These are phyloP conservation scores for Ustilago hordei DNA, from an alignment of 1,284 basidiomycete genomes.

Conservation along the genomic window DNA sequence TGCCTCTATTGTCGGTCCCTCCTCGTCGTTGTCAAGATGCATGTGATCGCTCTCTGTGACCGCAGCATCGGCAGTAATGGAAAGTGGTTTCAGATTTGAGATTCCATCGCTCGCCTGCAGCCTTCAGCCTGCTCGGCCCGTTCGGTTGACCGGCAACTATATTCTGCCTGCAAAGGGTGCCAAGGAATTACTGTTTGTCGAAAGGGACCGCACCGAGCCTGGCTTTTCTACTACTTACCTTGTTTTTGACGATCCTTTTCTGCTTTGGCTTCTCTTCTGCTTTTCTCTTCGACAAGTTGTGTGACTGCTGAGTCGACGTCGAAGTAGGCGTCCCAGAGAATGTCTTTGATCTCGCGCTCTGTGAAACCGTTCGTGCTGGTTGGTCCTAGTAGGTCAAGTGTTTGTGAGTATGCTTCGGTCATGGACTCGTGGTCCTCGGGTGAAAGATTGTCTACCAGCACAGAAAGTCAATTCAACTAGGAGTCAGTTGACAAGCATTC, in stretches of 20 bases:
- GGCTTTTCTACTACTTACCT: conserved; percentile 44
- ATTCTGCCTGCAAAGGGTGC: conserved; percentile 15
- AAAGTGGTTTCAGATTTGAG: conserved; percentile 26
- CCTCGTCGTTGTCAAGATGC: conserved; percentile 22
- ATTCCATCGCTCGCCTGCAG: conserved; percentile 4
- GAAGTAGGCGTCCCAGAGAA: conserved; percentile 90
- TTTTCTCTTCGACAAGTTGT: conserved; percentile 73
- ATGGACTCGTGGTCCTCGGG: conserved; percentile 60
- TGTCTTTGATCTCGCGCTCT: conserved; percentile 76
- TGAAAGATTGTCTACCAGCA: conserved; percentile 54
- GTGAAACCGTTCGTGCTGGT: conserved; percentile 55
- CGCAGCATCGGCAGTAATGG: neutral
- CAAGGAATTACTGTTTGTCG: conserved; percentile 17
- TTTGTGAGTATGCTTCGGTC: conserved; percentile 49
- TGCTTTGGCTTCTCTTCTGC: conserved; percentile 52
- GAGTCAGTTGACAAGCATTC: neutral
- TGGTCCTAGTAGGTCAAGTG: conserved; percentile 59
- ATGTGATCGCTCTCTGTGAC: conserved; percentile 33
- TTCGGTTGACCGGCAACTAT: conserved; percentile 8
- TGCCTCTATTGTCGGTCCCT: conserved; percentile 73
- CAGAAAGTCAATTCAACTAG: neutral
- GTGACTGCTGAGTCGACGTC: conserved; percentile 82
- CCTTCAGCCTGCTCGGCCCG: conserved; percentile 25
- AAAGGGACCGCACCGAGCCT: conserved; percentile 33
- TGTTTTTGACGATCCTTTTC: conserved; percentile 53